Conservation (phyloP, 305 asterid genomes). For the Fraxinus sp. region DNA sequence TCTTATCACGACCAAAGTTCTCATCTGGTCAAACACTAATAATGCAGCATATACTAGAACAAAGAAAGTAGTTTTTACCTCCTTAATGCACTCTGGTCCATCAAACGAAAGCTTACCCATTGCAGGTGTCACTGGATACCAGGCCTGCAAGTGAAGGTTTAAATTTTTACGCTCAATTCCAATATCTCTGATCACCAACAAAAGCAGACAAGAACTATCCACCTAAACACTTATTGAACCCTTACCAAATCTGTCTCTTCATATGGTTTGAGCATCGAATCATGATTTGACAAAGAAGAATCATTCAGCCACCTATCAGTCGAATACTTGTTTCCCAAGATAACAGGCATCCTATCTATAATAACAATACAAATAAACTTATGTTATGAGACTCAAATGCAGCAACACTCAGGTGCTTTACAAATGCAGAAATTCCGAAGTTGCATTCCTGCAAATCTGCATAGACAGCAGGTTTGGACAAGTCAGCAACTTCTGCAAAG, state of each 20-base stretch:
- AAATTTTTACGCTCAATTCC: constrained; percentile 7
- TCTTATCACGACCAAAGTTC: background rate
- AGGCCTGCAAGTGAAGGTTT: constrained; percentile 43
- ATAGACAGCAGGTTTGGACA: background rate
- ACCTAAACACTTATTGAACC: background rate
- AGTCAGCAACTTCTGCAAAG: background rate
- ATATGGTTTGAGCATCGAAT: constrained; percentile 67
- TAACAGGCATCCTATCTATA: constrained; percentile 97
- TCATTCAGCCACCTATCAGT: constrained; percentile 65
- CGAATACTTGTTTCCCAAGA: constrained; percentile 73
- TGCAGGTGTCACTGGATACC: constrained; percentile 91
- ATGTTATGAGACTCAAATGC: background rate
- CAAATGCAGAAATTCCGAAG: background rate
- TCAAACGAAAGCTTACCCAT: constrained; percentile 84
- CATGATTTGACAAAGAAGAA: constrained; percentile 55
- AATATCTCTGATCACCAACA: background rate
- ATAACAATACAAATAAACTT: constrained; percentile 11
- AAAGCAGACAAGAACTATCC: background rate
- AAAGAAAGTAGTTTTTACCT: constrained; percentile 49
- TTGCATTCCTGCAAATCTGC: constrained; percentile 1
- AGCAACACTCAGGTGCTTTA: background rate
- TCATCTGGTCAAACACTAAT: background rate
- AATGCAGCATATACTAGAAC: background rate
- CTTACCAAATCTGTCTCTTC: constrained; percentile 75
- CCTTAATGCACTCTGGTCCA: constrained; percentile 80